Evolutionary conservation across 2,329 filamentous ascomycete genomes (phyloP), one percentile per base, ranked within the genome.

Genomic region (Diaporthe vexans): DNA sequence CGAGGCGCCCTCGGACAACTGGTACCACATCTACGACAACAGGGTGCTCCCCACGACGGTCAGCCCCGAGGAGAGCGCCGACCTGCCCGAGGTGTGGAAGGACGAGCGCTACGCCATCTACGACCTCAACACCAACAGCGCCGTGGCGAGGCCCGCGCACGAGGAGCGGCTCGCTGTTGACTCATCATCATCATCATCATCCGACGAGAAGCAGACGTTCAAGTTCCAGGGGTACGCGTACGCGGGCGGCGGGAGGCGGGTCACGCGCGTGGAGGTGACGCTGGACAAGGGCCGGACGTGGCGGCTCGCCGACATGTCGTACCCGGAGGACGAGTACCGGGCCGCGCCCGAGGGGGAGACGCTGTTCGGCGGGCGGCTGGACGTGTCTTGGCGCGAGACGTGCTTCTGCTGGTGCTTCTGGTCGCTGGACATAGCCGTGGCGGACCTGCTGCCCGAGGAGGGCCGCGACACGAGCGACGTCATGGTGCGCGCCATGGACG

Each of bases 11-110:
- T 97, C 95, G 80, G 93, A 96, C 76, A 98, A 97, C 80, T 97
- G 95, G 94, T 98, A 98, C 79, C 95, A 98, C 82, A 95, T 97
- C 76, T 95, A 97, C 82, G 95, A 98, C 82, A 98, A 98, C 81
- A 88, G 95, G 74, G 95, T 98, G 1, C 84, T 98, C 52, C 95
- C 95, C 77, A 97, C 95, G 0, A 95, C 92, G 89, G 88, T 98
- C 21, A 93, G 92, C 15, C 95, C 95, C 0, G 95, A 97, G 78
- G 92, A 93, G 80, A 93, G 94, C 74, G 92, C 92, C 2, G 90
- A 93, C 76, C 87, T 95, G 71, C 90, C 91, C 0, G 90, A 92
- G 29, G 94, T 92, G 85, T 98, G 95, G 95, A 92, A 87, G 79
- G 95, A 98, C 81, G 95, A 98, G 77, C 89, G 94, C 75, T 97